These are phyloP conservation scores for Phialemoniopsis sp. DNA, from an alignment of 2,329 filamentous ascomycete species.

Conservation along the genomic window DNA sequence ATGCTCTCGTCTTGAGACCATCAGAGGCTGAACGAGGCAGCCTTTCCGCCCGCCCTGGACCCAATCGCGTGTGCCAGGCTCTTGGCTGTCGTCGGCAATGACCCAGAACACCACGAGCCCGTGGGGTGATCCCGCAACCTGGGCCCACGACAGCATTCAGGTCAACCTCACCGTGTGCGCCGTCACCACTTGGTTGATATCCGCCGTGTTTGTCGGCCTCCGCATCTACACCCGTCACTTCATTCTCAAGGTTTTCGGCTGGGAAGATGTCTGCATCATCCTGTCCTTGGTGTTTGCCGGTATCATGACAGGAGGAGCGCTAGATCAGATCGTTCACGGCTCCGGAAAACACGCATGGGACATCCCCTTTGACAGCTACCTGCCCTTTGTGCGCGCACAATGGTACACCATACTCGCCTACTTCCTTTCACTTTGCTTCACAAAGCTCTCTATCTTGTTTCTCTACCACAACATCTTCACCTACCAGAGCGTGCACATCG, in stretches of 20 bases:
- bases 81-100: too few species aligned
- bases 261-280: slow-evolving; percentile 30
- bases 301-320: slow-evolving; percentile 15
- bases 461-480: slow-evolving; percentile 21
- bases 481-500: slow-evolving; percentile 22
- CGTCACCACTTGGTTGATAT: slow-evolving; percentile 20
- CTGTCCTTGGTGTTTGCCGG: slow-evolving; percentile 23
- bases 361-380: slow-evolving; percentile 5
- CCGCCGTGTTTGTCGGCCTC: slow-evolving; percentile 24
- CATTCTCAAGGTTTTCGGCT: slow-evolving; percentile 26
- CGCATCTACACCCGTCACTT: slow-evolving; percentile 31
- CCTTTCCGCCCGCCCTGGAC: too few species aligned
- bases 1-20: too few species aligned
- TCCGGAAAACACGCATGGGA: slow-evolving; percentile 15
- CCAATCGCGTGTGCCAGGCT: too few species aligned
- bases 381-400: slow-evolving; percentile 12
- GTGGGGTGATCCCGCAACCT: too few species aligned
- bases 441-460: slow-evolving; percentile 20
- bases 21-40: too few species aligned
- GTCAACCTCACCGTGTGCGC: slow-evolving; percentile 18
- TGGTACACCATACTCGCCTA: slow-evolving; percentile 21
- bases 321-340: slow-evolving; percentile 15
- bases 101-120: too few species aligned
- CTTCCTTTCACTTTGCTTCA: slow-evolving; percentile 17
- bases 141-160: slow-evolving; percentile 4